phyloP scores from a whole-genome alignment of 345 rosid genomes.

The Citrus trifoliata region DNA sequence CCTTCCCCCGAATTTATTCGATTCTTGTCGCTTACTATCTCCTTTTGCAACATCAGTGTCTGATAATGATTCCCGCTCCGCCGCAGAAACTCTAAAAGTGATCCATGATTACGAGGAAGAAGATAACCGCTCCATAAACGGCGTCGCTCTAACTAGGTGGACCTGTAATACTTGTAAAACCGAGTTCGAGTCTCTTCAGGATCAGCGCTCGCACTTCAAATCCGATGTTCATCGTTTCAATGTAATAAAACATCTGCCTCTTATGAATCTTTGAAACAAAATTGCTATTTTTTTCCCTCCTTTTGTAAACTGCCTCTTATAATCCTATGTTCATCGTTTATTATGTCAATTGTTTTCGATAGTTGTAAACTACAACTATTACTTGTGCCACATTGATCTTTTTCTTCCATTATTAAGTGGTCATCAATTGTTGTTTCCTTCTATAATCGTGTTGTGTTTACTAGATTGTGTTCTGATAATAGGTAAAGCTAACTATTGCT shows the following conservation, averaged over 20 bases:
- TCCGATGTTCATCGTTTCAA: conserved; percentile 89
- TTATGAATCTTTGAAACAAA: too few species aligned
- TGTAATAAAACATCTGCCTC: conserved; percentile 29
- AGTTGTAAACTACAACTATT: neutral
- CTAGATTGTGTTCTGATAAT: conserved; percentile 11
- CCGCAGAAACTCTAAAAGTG: conserved; percentile 24
- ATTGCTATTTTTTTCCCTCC: too few species aligned
- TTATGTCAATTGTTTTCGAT: neutral
- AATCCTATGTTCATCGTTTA: too few species aligned
- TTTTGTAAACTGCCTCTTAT: too few species aligned
- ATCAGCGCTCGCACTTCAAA: conserved; percentile 90
- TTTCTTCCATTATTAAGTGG: neutral
- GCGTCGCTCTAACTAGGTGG: conserved; percentile 51
- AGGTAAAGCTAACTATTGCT: conserved; percentile 84
- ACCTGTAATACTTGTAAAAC: conserved; percentile 85
- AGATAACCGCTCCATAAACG: conserved; percentile 28
- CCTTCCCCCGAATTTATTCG: conserved; percentile 50
- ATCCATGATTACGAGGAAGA: conserved; percentile 24
- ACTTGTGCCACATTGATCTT: neutral
- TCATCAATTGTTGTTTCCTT: neutral
- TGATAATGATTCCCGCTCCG: conserved; percentile 16
- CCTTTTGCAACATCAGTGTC: conserved; percentile 35
- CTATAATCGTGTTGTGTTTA: neutral
- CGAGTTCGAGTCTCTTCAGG: conserved; percentile 77
- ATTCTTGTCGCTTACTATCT: conserved; percentile 52